Evolutionary conservation across 78 protist species (phyloP).

Genomic region (Tieghemostelium lacteum): DNA sequence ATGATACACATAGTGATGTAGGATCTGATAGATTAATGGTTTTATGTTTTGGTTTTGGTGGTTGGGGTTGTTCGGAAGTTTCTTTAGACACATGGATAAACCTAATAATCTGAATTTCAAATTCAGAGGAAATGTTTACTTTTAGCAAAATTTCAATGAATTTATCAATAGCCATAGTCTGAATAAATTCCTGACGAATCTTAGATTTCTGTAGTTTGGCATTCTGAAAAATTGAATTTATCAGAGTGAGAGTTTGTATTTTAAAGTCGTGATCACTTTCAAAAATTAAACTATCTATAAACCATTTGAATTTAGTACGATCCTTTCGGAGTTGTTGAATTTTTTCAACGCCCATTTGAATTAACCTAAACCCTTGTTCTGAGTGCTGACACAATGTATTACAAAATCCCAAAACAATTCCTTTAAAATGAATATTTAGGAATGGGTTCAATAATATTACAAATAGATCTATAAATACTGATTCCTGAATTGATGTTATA

Average conservation of each 20-base stretch:
- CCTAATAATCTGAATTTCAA: conserved; percentile 11
- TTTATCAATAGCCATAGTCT: background rate
- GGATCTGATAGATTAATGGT: conserved; percentile 54
- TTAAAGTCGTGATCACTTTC: conserved; percentile 20
- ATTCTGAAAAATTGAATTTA: conserved; percentile 11
- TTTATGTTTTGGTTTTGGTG: conserved; percentile 7
- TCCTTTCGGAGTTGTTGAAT: conserved; percentile 34
- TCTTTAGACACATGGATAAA: too few relatives aligned
- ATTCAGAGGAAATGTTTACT: background rate
- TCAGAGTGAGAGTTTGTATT: conserved; percentile 5
- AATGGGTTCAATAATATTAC: conserved; percentile 13
- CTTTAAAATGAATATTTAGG: conserved; percentile 6
- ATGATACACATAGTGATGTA: background rate
- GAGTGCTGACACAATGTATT: background rate
- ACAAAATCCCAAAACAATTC: background rate
- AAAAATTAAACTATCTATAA: conserved; percentile 17
- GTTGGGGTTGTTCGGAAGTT: background rate
- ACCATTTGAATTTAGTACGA: conserved; percentile 47
- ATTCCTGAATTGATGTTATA: background rate
- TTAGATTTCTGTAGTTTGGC: background rate
- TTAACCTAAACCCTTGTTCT: conserved; percentile 19
- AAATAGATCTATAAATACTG: conserved; percentile 21
- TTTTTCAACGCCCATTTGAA: conserved; percentile 21
- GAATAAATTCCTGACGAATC: conserved; percentile 18
- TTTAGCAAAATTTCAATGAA: background rate